These are phyloP conservation scores for Melaleuca alternifolia DNA, from an alignment of 345 rosid species.

Conservation along the genomic window DNA sequence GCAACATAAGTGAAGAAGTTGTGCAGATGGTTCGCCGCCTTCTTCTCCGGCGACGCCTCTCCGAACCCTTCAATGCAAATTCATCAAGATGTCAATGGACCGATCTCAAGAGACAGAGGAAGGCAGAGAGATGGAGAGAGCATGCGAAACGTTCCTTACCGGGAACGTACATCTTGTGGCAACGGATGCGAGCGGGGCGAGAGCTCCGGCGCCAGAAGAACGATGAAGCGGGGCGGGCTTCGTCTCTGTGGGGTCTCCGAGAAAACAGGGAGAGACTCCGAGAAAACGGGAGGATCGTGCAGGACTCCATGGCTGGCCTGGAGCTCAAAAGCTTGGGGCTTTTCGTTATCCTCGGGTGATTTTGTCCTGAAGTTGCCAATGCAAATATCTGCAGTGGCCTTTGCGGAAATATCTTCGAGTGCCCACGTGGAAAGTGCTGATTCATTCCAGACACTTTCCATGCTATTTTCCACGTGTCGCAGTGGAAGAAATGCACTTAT, in stretches of 20 bases:
- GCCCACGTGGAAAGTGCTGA: not conserved
- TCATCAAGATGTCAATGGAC: not conserved
- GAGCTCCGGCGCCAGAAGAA: slow-evolving; percentile 8
- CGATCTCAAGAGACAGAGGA: not conserved
- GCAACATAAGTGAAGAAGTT: slow-evolving; percentile 70
- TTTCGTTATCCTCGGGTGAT: not conserved
- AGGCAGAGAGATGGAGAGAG: not conserved
- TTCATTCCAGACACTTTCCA: not conserved
- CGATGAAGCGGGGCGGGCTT: not conserved
- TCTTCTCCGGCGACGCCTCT: slow-evolving; percentile 86
- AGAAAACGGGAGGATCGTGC: not conserved
- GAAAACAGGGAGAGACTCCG: slow-evolving; percentile 12
- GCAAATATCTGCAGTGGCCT: not conserved
- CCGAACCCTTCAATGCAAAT: slow-evolving; percentile 44
- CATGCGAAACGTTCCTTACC: slow-evolving; percentile 9
- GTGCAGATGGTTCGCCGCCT: slow-evolving; percentile 67
- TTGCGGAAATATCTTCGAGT: not conserved
- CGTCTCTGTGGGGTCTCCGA: slow-evolving; percentile 1
- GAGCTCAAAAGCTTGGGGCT: not conserved
- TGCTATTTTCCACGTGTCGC: not conserved
- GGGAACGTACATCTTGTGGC: slow-evolving; percentile 62
- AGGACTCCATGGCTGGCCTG: not conserved
- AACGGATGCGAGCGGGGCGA: slow-evolving; percentile 12
- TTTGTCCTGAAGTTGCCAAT: not conserved
- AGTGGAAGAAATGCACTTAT: not conserved